phyloP scores from a whole-genome alignment of 2,329 filamentous ascomycete genomes.

The Pseudocercospora cruenta region DNA sequence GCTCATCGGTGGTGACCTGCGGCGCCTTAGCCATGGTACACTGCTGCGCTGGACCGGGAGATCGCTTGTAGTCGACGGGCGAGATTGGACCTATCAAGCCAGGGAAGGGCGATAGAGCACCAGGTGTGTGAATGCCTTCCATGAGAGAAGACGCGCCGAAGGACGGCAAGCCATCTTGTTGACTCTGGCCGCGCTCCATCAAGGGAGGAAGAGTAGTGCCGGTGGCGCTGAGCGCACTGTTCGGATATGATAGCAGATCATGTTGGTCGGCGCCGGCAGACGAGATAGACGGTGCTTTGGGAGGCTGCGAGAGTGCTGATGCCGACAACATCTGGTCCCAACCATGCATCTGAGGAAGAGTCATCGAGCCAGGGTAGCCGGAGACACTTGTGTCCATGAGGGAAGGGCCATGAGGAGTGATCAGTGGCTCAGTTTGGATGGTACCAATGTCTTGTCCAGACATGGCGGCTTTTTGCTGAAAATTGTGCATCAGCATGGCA shows the following conservation, averaged over 20 bases:
- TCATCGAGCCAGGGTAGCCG: conserved; percentile 67
- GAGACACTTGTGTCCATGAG: conserved; percentile 80
- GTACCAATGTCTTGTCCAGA: conserved; percentile 63
- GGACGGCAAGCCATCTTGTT: conserved; percentile 39
- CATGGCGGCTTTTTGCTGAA: conserved; percentile 89
- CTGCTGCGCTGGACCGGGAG: conserved; percentile 68
- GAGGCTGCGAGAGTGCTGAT: conserved; percentile 66
- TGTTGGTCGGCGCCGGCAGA: conserved; percentile 45
- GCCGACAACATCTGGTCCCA: conserved; percentile 84
- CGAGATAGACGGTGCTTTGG: conserved; percentile 73
- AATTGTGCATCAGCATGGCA: conserved; percentile 97
- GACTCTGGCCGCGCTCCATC: conserved; percentile 58
- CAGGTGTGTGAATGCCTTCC: conserved; percentile 70
- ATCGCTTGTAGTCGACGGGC: conserved; percentile 70
- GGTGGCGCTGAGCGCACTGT: conserved; percentile 27
- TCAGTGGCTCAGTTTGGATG: conserved; percentile 65
- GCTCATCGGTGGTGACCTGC: conserved; percentile 80
- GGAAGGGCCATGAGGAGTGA: conserved; percentile 70
- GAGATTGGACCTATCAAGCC: conserved; percentile 69
- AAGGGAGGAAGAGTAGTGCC: conserved; percentile 64
- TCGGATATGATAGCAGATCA: conserved; percentile 58
- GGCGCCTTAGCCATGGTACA: conserved; percentile 71
- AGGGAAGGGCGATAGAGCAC: conserved; percentile 73
- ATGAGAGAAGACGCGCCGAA: conserved; percentile 73
- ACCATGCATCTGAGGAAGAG: conserved; percentile 76